These are phyloP conservation scores for Claviceps sp. DNA, from an alignment of 2,329 filamentous ascomycete genomes.

Conservation along the genomic window DNA sequence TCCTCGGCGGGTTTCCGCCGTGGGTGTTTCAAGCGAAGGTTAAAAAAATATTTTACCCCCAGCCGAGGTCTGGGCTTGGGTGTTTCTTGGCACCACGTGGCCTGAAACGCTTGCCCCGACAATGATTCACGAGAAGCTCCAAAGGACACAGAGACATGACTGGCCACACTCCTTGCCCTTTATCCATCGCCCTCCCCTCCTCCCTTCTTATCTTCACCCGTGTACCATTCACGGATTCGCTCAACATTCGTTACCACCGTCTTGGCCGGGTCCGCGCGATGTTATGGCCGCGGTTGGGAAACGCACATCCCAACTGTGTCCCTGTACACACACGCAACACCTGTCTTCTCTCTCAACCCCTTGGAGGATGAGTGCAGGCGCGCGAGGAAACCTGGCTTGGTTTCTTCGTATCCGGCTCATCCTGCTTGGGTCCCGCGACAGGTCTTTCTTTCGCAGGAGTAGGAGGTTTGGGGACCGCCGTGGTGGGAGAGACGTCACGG, in stretches of 20 bases:
- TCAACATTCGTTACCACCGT: background rate
- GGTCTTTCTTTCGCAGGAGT: conserved; percentile 20
- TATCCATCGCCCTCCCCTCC: background rate
- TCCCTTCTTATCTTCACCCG: background rate
- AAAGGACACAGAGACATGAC: conserved; percentile 2
- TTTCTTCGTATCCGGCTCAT: background rate
- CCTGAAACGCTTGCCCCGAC: background rate
- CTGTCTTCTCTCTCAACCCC: conserved; percentile 53
- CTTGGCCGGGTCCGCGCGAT: background rate
- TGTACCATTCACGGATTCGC: background rate
- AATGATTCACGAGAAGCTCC: background rate
- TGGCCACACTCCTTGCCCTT: conserved; percentile 4
- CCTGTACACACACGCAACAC: background rate
- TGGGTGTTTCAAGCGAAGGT: too few species aligned
- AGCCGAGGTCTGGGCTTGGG: background rate
- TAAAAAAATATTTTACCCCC: background rate
- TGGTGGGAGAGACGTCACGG: conserved; percentile 52
- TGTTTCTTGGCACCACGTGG: background rate
- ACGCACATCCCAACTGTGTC: conserved; percentile 7
- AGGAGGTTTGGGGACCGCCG: conserved; percentile 23
- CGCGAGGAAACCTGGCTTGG: background rate
- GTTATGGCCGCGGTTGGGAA: conserved; percentile 7
- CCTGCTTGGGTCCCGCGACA: conserved; percentile 30
- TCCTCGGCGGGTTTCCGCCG: background rate
- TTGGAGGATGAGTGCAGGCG: conserved; percentile 6